Conservation (phyloP, 1,139 yeast species). For the Yamadazyma epiphylla region DNA sequence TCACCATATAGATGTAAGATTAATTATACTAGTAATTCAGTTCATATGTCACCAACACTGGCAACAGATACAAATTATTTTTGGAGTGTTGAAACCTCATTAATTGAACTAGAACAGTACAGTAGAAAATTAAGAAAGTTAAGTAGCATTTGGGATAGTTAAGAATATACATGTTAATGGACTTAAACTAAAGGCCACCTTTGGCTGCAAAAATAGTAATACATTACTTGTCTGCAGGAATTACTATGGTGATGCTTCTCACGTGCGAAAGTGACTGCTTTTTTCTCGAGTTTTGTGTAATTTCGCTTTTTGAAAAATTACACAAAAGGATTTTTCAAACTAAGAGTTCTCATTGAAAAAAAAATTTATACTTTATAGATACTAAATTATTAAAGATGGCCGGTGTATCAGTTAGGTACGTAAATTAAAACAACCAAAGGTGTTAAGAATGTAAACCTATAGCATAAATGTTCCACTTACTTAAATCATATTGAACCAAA, state of each 20-base stretch:
- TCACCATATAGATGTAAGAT: constrained; percentile 10
- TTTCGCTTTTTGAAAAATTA: constrained; percentile 1
- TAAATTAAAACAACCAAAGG: constrained; percentile 18
- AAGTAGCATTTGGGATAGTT: constrained; percentile 14
- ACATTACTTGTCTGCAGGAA: too few relatives aligned
- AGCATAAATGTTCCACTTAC: too few relatives aligned
- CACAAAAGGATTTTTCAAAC: constrained; percentile 2
- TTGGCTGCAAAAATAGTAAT: background rate
- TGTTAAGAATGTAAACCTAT: too few relatives aligned
- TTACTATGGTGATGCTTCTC: constrained; percentile 7
- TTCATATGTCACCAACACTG: too few relatives aligned
- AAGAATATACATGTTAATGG: background rate
- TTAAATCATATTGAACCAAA: too few relatives aligned
- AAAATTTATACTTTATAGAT: constrained; percentile 7
- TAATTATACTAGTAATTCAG: constrained; percentile 3
- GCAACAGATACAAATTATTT: constrained; percentile 14
- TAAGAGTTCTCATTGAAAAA: constrained; percentile 13
- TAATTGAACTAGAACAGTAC: constrained; percentile 31
- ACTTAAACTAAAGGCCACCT: background rate
- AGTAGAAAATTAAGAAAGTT: constrained; percentile 15
- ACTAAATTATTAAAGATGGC: constrained; percentile 52
- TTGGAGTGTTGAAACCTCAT: constrained; percentile 27
- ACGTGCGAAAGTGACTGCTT: constrained; percentile 27
- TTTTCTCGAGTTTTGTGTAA: constrained; percentile 5
- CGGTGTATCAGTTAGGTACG: constrained; percentile 98